Evolutionary conservation across 495 filamentous ascomycete species (phyloP).

Genomic region (Trichoderma erinaceum): DNA sequence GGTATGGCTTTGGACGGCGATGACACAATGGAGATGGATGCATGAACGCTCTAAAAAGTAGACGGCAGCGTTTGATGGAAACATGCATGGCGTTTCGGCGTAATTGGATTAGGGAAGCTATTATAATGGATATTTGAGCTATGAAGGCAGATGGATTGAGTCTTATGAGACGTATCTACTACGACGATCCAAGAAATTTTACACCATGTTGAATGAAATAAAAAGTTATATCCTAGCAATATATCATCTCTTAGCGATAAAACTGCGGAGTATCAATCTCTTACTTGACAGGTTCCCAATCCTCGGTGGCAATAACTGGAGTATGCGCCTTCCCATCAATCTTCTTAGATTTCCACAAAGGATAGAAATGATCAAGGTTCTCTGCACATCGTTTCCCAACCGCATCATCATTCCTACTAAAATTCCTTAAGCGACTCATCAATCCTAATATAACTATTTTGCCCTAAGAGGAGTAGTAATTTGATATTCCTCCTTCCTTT

Average conservation of each 20-base stretch:
- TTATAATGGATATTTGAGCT: constrained; percentile 8
- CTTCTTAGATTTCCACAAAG: too few relatives aligned
- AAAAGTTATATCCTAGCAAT: not conserved
- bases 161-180: not conserved
- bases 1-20: constrained; percentile 59
- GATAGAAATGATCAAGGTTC: too few relatives aligned
- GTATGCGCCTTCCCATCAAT: too few relatives aligned
- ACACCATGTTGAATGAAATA: not conserved
- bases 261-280: not conserved
- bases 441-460: not conserved
- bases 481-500: not conserved
- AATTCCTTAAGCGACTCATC: not conserved
- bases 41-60: constrained; percentile 18
- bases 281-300: not conserved
- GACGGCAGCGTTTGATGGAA: not conserved
- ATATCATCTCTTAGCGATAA: not conserved
- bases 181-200: not conserved
- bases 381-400: too few relatives aligned
- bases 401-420: not conserved
- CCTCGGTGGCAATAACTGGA: too few relatives aligned
- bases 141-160: not conserved
- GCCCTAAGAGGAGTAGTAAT: not conserved
- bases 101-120: not conserved
- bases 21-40: constrained; percentile 77
- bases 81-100: constrained; percentile 15